phyloP scores from a whole-genome alignment of 2,329 filamentous ascomycete genomes.

The Alternaria solani region DNA sequence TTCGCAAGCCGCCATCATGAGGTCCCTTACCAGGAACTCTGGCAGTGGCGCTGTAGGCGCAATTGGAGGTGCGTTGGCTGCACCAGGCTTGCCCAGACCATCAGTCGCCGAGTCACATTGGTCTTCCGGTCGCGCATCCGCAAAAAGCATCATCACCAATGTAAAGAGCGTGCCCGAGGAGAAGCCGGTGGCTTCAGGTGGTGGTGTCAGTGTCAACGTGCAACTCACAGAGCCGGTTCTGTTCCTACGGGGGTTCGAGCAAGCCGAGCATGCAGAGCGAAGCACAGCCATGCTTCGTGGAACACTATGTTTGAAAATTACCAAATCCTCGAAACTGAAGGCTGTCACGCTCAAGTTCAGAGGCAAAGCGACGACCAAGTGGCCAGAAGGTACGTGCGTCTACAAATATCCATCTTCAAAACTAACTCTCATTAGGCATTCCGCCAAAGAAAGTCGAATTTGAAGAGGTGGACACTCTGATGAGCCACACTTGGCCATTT shows the following conservation, averaged over 20 bases:
- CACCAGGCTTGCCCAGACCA: slow-evolving; percentile 51
- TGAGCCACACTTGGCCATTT: slow-evolving; percentile 89
- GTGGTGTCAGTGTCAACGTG: slow-evolving; percentile 77
- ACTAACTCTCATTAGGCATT: slow-evolving; percentile 65
- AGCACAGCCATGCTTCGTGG: slow-evolving; percentile 86
- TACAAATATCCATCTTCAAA: neutral
- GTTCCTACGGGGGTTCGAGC: slow-evolving; percentile 81
- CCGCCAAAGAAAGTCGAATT: slow-evolving; percentile 85
- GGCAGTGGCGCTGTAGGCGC: slow-evolving; percentile 41
- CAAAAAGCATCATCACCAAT: slow-evolving; percentile 46
- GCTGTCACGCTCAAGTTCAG: slow-evolving; percentile 85
- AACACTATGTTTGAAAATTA: slow-evolving; percentile 79
- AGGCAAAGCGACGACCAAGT: slow-evolving; percentile 87
- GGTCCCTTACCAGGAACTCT: slow-evolving; percentile 51
- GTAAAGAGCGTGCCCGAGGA: slow-evolving; percentile 53
- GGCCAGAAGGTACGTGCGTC: slow-evolving; percentile 77
- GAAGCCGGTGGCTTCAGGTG: slow-evolving; percentile 80
- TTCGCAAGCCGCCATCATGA: slow-evolving; percentile 49
- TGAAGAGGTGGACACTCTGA: slow-evolving; percentile 82
- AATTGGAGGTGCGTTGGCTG: slow-evolving; percentile 43
- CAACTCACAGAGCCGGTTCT: slow-evolving; percentile 80
- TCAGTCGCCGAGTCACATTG: slow-evolving; percentile 52
- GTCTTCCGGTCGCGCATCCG: slow-evolving; percentile 46
- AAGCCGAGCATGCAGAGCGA: slow-evolving; percentile 68
- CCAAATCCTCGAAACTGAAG: slow-evolving; percentile 93